phyloP scores from a whole-genome alignment of 2,329 filamentous ascomycete genomes.

The Cladorrhinum sp. region DNA sequence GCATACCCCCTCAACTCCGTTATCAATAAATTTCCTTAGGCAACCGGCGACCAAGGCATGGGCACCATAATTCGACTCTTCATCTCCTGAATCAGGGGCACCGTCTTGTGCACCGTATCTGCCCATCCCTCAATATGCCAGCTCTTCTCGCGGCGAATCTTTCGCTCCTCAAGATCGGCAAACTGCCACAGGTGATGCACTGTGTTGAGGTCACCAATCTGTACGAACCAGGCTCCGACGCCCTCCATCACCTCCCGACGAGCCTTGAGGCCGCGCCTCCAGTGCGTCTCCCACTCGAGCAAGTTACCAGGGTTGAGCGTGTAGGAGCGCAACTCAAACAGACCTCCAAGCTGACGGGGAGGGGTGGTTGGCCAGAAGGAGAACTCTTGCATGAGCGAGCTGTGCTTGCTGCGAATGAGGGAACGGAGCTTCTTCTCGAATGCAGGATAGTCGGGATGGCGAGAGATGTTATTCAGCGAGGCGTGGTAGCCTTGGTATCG shows the following conservation, averaged over 20 bases:
- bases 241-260: constrained; percentile 97
- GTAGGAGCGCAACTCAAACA: constrained; percentile 96
- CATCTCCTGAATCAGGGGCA: constrained; percentile 95
- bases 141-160: constrained; percentile 85
- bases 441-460: constrained; percentile 76
- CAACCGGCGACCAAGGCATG: constrained; percentile 94
- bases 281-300: constrained; percentile 98
- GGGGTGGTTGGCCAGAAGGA: constrained; percentile 98
- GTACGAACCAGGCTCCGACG: constrained; percentile 96
- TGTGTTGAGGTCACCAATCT: constrained; percentile 95
- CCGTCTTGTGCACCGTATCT: constrained; percentile 96
- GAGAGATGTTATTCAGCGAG: constrained; percentile 79
- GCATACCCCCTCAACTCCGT: background rate
- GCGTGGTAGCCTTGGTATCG: constrained; percentile 94
- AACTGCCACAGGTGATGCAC: constrained; percentile 99
- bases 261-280: constrained; percentile 87
- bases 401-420: constrained; percentile 80
- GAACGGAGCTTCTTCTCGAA: constrained; percentile 82
- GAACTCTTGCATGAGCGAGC: constrained; percentile 98
- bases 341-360: constrained; percentile 81
- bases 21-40: constrained; percentile 29
- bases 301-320: constrained; percentile 93
- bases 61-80: constrained; percentile 89
- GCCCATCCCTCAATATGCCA: constrained; percentile 96
- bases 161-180: constrained; percentile 91